phyloP scores from a whole-genome alignment of 305 asterid species.

The Rubia peregrina region DNA sequence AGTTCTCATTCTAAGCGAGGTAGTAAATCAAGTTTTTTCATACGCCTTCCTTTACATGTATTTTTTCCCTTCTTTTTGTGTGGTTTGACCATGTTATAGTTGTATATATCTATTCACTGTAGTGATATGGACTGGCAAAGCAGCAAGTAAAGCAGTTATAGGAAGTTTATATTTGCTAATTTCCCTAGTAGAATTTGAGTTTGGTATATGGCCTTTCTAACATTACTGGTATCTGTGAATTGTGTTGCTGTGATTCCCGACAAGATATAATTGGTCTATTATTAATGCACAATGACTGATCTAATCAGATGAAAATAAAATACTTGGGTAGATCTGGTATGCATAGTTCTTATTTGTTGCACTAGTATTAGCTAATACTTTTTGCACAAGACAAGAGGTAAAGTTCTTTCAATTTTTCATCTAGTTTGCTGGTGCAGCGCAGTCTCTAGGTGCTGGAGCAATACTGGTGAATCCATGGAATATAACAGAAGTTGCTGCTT shows the following conservation, averaged over 20 bases:
- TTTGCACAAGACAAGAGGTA: not conserved
- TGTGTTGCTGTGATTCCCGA: not conserved
- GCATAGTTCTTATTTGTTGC: not conserved
- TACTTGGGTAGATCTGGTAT: too few species aligned
- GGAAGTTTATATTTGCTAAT: not conserved
- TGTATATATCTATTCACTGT: not conserved
- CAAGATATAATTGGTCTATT: not conserved
- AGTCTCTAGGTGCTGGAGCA: constrained; percentile 95
- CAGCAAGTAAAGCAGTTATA: not conserved
- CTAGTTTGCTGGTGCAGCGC: constrained; percentile 96
- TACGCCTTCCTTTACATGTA: not conserved
- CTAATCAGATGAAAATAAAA: not conserved
- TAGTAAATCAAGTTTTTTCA: constrained; percentile 19
- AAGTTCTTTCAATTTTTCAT: constrained; percentile 15
- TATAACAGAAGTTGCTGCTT: constrained; percentile 76
- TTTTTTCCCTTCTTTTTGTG: not conserved
- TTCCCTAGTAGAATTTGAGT: not conserved
- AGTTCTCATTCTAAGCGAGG: constrained; percentile 93
- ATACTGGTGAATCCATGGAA: constrained; percentile 90
- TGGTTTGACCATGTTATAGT: not conserved
- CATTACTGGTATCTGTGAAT: not conserved
- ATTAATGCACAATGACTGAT: not conserved
- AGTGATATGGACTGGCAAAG: not conserved
- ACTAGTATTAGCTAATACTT: not conserved
- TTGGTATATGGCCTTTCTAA: too few species aligned